Conservation (phyloP, 1,139 yeast species). For the Wickerhamomyces sp. region DNA sequence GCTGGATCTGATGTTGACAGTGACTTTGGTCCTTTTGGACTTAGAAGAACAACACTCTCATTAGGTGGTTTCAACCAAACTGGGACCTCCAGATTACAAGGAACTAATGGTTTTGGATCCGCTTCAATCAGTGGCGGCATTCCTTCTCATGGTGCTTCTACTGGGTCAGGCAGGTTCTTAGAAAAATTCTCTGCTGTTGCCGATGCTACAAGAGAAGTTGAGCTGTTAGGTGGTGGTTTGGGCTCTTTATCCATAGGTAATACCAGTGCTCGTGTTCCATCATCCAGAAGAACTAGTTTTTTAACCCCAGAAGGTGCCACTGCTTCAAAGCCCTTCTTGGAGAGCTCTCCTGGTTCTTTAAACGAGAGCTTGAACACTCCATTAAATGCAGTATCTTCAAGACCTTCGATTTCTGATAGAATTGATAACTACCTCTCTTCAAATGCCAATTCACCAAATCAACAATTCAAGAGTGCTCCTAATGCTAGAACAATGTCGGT, state of each 20-base stretch:
- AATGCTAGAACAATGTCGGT: slow-evolving; percentile 19
- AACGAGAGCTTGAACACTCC: slow-evolving; percentile 49
- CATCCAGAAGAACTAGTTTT: slow-evolving; percentile 48
- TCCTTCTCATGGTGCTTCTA: slow-evolving; percentile 23
- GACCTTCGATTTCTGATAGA: slow-evolving; percentile 61
- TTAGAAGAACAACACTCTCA: slow-evolving; percentile 45
- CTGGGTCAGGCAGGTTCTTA: slow-evolving; percentile 40
- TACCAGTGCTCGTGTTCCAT: slow-evolving; percentile 25
- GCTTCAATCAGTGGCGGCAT: slow-evolving; percentile 62
- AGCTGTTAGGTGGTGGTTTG: slow-evolving; percentile 38
- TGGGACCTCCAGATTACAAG: slow-evolving; percentile 24
- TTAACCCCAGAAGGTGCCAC: slow-evolving; percentile 28
- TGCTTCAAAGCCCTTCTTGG: slow-evolving; percentile 17
- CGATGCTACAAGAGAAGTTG: slow-evolving; percentile 76
- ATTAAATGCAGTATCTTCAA: slow-evolving; percentile 33
- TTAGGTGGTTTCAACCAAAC: slow-evolving; percentile 34
- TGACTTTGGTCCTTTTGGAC: slow-evolving; percentile 42
- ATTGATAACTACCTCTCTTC: slow-evolving; percentile 54
- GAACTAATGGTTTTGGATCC: slow-evolving; percentile 42
- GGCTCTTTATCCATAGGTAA: slow-evolving; percentile 30
- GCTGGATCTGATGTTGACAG: slow-evolving; percentile 37
- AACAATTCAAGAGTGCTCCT: slow-evolving; percentile 26
- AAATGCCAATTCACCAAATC: slow-evolving; percentile 36
- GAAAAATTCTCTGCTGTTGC: slow-evolving; percentile 73
- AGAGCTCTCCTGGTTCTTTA: slow-evolving; percentile 42